phyloP scores from a whole-genome alignment of 805 yeast genomes.

The Barnettozyma populi region DNA sequence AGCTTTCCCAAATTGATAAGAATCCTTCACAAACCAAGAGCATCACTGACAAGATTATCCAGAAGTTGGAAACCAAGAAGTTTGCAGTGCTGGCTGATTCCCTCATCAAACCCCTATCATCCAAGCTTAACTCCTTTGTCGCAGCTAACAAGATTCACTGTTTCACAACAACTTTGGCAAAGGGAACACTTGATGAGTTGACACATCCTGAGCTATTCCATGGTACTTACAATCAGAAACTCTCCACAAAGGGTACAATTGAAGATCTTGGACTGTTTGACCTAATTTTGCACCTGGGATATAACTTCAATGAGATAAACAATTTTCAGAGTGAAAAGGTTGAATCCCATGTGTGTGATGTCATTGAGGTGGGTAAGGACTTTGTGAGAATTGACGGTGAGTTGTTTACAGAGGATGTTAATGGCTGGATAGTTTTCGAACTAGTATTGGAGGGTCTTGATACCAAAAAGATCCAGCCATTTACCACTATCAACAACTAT shows the following conservation, averaged over 20 bases:
- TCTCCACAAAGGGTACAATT: conserved; percentile 41
- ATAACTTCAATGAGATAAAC: conserved; percentile 56
- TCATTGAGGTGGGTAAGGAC: conserved; percentile 23
- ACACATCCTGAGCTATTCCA: conserved; percentile 42
- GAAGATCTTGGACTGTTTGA: conserved; percentile 48
- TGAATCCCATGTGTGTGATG: conserved; percentile 13
- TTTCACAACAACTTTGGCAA: conserved; percentile 14
- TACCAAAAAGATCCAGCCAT: conserved; percentile 8
- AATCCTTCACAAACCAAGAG: conserved; percentile 25
- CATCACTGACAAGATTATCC: conserved; percentile 41
- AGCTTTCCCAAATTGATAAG: conserved; percentile 20
- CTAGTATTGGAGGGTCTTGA: conserved; percentile 9
- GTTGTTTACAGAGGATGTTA: conserved; percentile 10
- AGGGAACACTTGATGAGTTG: conserved; percentile 32
- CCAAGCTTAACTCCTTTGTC: conserved; percentile 42
- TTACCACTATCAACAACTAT: conserved; percentile 8
- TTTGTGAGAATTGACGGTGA: conserved; percentile 17
- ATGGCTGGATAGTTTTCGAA: conserved; percentile 19
- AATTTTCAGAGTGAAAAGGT: conserved; percentile 11
- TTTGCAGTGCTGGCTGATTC: conserved; percentile 75
- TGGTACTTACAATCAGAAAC: conserved; percentile 66
- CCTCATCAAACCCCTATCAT: conserved; percentile 43
- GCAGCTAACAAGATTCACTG: conserved; percentile 22
- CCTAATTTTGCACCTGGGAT: conserved; percentile 64
- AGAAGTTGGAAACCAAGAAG: conserved; percentile 39